Base-by-base conservation (phyloP, 768 basidiomycete genomes). In the Astraeus odoratus region DNA sequence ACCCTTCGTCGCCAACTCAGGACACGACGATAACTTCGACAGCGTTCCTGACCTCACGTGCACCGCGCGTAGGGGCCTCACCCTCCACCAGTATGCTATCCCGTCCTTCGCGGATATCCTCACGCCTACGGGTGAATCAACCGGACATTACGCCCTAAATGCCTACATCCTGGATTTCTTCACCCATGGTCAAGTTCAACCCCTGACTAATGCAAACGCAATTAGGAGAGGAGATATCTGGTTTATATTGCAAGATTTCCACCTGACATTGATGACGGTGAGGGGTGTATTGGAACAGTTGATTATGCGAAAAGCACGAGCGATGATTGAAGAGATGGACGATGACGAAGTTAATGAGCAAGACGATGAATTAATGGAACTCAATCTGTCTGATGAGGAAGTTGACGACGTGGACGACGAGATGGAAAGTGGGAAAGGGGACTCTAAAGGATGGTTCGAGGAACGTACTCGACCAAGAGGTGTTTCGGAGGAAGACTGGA, bases 121-220 rank as follows among this genome's bases (percentile, higher is more conserved):
- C 37, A 27, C 53, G n/a, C 19, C 30, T 15, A 15, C 42, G 5
- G 54, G 51, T 3, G n/a, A n/a, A n/a, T n/a, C n/a, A n/a, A n/a
- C n/a, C n/a, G 43, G 56, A 1, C 19, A 54, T 5, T 61, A 62
- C 35, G 63, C 62, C 8, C 67, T 83, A 36, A 85, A 86, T 48
- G 83, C 80, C 0, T 83, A 83, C 53, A 58, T 86, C 13, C 63
- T 76, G 36, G 85, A 87, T 54, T 87, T 84, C 61, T 84, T 75
- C 55, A 71, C 57, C 1, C 85, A 86, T 46, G 85, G 83, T 0
- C 80, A 81, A 54, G 63, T 67, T 6, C 55, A 60, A 2, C 65
- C 76, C 1, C 57, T 84, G 26, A 66, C 64, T 9, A 50, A 50
- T 0, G 77, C 78, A 4, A 83, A 84, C 41, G 77, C 71, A 1